Base-by-base conservation (phyloP, 805 yeast genomes). In the Candida boleticola region DNA sequence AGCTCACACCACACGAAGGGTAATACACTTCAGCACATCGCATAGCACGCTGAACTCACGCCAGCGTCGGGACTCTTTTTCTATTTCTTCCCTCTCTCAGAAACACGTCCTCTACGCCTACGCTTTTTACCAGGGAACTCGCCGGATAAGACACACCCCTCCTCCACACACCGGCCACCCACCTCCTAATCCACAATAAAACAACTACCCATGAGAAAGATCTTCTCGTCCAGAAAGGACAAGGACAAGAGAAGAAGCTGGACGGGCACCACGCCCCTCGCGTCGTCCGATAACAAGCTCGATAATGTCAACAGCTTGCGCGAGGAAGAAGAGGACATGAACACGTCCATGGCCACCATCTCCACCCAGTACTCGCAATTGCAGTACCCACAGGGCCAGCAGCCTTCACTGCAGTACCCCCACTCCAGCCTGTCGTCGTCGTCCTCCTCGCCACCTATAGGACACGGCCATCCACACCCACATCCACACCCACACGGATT, bases 181-280 rank as follows among this genome's bases (percentile, higher is more conserved):
- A n/a, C n/a, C n/a, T n/a, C n/a, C n/a, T n/a, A n/a, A n/a, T n/a
- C n/a, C n/a, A n/a, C n/a, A n/a, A n/a, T n/a, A n/a, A n/a, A n/a
- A n/a, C n/a, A n/a, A n/a, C n/a, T n/a, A n/a, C n/a, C n/a, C n/a
- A 58, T 59, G 64, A 58, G 60, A 44, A 59, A 57, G 52, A 59
- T 59, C 45, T 59, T 62, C 62, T 35, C 42, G 14, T 49, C 51
- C 39, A 51, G 61, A 49, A 57, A 50, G 42, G 61, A 57, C 19
- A 53, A 46, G 43, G 63, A 60, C 33, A 57, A 57, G 50, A 46
- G 62, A 22, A 50, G 52, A 44, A 54, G 58, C 41, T 42, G 47
- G 46, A 30, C 46, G 49, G 21, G 35, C 5, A 2, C 35, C 41
- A 17, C 25, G 41, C 37, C 22, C 19, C 21, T 35, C 17, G 14